phyloP scores from a whole-genome alignment of 306 rosid genomes.

The Hylodesmum podocarpum region DNA sequence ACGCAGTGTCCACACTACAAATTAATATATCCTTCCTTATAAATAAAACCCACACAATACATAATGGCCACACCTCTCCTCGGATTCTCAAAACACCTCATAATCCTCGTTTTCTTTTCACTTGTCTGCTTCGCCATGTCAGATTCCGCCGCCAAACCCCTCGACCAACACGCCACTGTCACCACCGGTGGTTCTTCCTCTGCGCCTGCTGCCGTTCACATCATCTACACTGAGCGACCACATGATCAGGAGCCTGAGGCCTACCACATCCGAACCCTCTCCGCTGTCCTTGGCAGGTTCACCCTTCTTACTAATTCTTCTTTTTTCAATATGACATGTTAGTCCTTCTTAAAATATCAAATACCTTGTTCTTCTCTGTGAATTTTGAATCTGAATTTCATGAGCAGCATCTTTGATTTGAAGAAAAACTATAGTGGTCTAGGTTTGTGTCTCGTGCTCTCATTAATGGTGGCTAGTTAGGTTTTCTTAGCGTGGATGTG shows the following conservation, averaged over 20 bases:
- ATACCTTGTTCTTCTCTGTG: too few species aligned
- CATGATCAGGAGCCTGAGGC: conserved; percentile 69
- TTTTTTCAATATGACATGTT: too few species aligned
- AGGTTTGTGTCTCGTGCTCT: too few species aligned
- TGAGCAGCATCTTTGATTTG: too few species aligned
- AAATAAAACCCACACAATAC: not conserved
- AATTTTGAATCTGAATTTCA: too few species aligned
- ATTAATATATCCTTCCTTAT: not conserved
- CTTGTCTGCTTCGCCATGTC: conserved; percentile 20
- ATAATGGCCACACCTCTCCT: not conserved
- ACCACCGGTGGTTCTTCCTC: conserved; percentile 24
- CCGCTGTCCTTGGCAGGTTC: conserved; percentile 85
- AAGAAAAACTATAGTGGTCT: too few species aligned
- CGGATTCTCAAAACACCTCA: not conserved
- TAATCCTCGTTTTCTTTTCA: not conserved
- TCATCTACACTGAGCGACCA: conserved; percentile 76
- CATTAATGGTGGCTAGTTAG: too few species aligned
- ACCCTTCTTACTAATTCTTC: not conserved
- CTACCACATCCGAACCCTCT: conserved; percentile 80
- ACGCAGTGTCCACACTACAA: too few species aligned
- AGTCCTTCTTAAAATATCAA: too few species aligned
- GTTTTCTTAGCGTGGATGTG: too few species aligned
- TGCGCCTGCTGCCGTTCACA: conserved; percentile 68
- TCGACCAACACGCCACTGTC: conserved; percentile 11
- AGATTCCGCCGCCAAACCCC: conserved; percentile 24